These are phyloP conservation scores for Nakazawaea laoshanensis DNA, from an alignment of 805 yeast genomes.

Conservation along the genomic window DNA sequence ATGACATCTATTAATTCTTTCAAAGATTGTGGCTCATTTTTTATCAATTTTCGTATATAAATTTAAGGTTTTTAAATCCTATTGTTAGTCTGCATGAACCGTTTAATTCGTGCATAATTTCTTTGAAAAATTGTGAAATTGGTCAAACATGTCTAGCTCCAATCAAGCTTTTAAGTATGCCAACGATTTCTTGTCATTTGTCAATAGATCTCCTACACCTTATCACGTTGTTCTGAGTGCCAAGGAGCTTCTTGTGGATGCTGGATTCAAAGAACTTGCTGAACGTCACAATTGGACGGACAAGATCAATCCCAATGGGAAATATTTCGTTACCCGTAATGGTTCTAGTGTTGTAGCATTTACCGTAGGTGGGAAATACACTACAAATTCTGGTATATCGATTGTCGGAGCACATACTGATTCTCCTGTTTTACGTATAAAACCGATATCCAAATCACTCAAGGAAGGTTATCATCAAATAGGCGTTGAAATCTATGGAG, in stretches of 20 bases:
- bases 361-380: slow-evolving; percentile 65
- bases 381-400: slow-evolving; percentile 63
- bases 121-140: too few species aligned
- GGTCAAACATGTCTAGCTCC: too few species aligned
- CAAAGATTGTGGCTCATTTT: background rate
- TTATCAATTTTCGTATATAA: background rate
- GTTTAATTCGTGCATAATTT: too few species aligned
- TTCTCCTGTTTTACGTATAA: slow-evolving; percentile 81
- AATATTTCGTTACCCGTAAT: slow-evolving; percentile 84
- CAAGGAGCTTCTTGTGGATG: slow-evolving; percentile 39
- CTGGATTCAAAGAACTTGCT: slow-evolving; percentile 67
- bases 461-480: slow-evolving; percentile 77
- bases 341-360: slow-evolving; percentile 86
- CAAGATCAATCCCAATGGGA: slow-evolving; percentile 42
- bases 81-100: too few species aligned
- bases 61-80: too few species aligned
- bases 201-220: slow-evolving; percentile 86
- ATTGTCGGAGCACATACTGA: slow-evolving; percentile 96
- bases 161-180: slow-evolving; percentile 30
- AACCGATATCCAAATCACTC: slow-evolving; percentile 70
- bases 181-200: slow-evolving; percentile 62
- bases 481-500: slow-evolving; percentile 93
- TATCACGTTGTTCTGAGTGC: slow-evolving; percentile 80
- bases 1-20: too few species aligned
- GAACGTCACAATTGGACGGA: slow-evolving; percentile 71